These are phyloP conservation scores for Pseudozyma sp. DNA, from an alignment of 1,284 basidiomycete genomes.

Conservation along the genomic window DNA sequence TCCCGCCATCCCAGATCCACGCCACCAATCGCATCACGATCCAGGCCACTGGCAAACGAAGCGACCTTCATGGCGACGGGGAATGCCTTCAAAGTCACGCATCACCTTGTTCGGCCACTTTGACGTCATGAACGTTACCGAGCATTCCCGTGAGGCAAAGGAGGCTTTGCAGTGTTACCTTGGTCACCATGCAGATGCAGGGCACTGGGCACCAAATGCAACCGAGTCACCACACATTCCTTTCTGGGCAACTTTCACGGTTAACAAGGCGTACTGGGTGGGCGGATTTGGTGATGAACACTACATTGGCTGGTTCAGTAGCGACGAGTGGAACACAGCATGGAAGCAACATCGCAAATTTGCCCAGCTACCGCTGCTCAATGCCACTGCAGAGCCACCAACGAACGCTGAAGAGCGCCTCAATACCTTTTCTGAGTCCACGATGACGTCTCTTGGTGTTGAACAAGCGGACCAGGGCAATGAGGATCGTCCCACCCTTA, in stretches of 20 bases:
- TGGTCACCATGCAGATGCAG: slow-evolving; percentile 55
- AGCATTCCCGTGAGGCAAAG: slow-evolving; percentile 17
- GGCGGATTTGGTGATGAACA: slow-evolving; percentile 68
- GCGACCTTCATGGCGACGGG: slow-evolving; percentile 61
- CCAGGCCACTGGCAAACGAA: slow-evolving; percentile 45
- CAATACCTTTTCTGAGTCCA: too few relatives aligned
- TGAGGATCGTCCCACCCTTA: too few relatives aligned
- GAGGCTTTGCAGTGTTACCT: slow-evolving; percentile 51
- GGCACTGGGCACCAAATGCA: slow-evolving; percentile 58
- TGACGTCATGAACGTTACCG: slow-evolving; percentile 30
- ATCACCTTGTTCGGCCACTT: slow-evolving; percentile 63
- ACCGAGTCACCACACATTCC: slow-evolving; percentile 60
- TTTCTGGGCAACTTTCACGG: slow-evolving; percentile 59
- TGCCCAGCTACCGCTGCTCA: too few relatives aligned
- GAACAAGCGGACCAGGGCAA: too few relatives aligned
- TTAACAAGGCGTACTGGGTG: slow-evolving; percentile 59
- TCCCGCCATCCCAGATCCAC: slow-evolving; percentile 49
- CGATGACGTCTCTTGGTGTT: too few relatives aligned
- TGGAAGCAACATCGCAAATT: slow-evolving; percentile 11
- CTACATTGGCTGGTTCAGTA: slow-evolving; percentile 61
- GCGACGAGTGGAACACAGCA: slow-evolving; percentile 41
- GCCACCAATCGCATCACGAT: slow-evolving; percentile 35
- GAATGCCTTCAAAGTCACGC: slow-evolving; percentile 66
- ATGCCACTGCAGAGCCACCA: too few relatives aligned
- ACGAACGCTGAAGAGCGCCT: too few relatives aligned